Evolutionary conservation across 345 rosid genomes (phyloP).

Genomic region (Linum trigynum): DNA sequence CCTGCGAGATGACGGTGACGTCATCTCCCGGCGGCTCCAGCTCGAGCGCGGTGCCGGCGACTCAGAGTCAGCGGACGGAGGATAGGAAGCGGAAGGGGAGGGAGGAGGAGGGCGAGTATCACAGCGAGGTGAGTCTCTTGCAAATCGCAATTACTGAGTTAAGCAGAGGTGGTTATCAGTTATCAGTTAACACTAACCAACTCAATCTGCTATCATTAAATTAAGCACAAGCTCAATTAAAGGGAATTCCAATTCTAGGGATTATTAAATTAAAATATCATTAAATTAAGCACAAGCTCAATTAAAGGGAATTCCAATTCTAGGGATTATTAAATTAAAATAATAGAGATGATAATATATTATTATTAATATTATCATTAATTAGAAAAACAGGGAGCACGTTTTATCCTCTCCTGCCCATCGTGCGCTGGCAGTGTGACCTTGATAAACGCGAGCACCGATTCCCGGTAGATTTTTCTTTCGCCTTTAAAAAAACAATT

Average conservation of each 20-base stretch:
- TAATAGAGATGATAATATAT: not conserved
- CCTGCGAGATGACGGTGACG: slow-evolving; percentile 38
- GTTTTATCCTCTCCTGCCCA: slow-evolving; percentile 9
- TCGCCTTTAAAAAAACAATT: not conserved
- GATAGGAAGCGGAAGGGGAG: slow-evolving; percentile 65
- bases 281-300: not conserved
- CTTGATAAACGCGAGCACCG: slow-evolving; percentile 16
- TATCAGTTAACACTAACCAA: not conserved
- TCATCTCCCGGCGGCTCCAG: slow-evolving; percentile 51
- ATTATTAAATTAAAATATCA: no score
- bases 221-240: not conserved
- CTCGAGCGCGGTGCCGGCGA: slow-evolving; percentile 37
- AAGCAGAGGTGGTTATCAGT: not conserved
- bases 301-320: not conserved
- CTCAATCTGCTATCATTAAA: no score
- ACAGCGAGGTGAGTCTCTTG: slow-evolving; percentile 52
- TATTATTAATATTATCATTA: not conserved
- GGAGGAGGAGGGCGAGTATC: slow-evolving; percentile 47
- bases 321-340: not conserved
- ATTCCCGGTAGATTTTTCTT: not conserved
- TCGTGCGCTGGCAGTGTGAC: slow-evolving; percentile 17
- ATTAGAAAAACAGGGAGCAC: not conserved
- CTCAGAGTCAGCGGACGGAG: slow-evolving; percentile 30
- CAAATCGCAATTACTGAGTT: slow-evolving; percentile 8
- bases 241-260: not conserved